Evolutionary conservation across 2,329 filamentous ascomycete species (phyloP).

Genomic region (Colletotrichum australisinense): DNA sequence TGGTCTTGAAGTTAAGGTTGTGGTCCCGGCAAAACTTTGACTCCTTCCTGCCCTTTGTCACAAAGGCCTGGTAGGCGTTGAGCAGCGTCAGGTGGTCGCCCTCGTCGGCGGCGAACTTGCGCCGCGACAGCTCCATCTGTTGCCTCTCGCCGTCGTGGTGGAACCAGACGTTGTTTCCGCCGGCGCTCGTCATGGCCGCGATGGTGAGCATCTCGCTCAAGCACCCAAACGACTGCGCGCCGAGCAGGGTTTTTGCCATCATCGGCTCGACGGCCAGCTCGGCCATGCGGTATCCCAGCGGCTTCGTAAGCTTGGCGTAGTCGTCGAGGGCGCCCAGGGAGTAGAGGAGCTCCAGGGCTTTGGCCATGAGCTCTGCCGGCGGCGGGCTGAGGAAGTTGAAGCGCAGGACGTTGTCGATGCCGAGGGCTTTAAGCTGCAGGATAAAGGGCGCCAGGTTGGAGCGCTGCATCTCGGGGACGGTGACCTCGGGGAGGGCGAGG

Average conservation of each 20-base stretch:
- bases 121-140: slow-evolving; percentile 76
- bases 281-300: slow-evolving; percentile 91
- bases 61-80: slow-evolving; percentile 92
- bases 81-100: slow-evolving; percentile 93
- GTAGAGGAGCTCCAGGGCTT: slow-evolving; percentile 88
- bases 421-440: slow-evolving; percentile 92
- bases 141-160: slow-evolving; percentile 83
- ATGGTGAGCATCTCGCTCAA: slow-evolving; percentile 90
- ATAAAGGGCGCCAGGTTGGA: slow-evolving; percentile 90
- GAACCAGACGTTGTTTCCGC: slow-evolving; percentile 85
- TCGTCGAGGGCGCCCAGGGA: slow-evolving; percentile 88
- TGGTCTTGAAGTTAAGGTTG: slow-evolving; percentile 85
- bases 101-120: slow-evolving; percentile 91
- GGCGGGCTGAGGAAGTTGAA: slow-evolving; percentile 92
- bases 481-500: slow-evolving; percentile 74
- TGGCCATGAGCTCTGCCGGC: slow-evolving; percentile 84
- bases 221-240: slow-evolving; percentile 80
- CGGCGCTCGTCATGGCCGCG: slow-evolving; percentile 91
- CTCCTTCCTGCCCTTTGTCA: slow-evolving; percentile 85
- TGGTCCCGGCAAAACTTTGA: slow-evolving; percentile 89
- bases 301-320: slow-evolving; percentile 89
- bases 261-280: slow-evolving; percentile 94
- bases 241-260: slow-evolving; percentile 90
- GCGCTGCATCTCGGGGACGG: slow-evolving; percentile 90
- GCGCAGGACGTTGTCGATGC: slow-evolving; percentile 92